phyloP scores from a whole-genome alignment of 768 basidiomycete genomes.

The Boletus sensibilis region DNA sequence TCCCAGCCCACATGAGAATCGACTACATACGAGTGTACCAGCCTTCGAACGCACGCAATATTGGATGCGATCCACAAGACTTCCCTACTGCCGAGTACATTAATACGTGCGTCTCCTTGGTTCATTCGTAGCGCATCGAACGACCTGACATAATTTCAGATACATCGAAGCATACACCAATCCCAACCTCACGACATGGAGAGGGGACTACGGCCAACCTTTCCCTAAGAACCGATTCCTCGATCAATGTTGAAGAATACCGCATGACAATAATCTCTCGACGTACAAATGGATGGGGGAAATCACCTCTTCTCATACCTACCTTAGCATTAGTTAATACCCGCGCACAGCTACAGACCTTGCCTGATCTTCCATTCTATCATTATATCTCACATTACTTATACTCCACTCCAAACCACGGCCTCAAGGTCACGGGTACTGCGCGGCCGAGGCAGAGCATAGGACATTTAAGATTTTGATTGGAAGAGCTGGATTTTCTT shows the following conservation, averaged over 20 bases:
- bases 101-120: conserved; percentile 41
- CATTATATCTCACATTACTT: not conserved
- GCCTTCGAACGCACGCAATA: conserved; percentile 53
- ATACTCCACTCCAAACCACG: not conserved
- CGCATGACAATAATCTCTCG: not conserved
- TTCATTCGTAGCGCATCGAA: not conserved
- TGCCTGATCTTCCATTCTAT: not conserved
- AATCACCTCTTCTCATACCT: not conserved
- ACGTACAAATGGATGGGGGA: not conserved
- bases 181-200: conserved; percentile 46
- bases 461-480: not conserved
- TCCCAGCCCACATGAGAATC: conserved; percentile 48
- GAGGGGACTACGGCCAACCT: conserved; percentile 41
- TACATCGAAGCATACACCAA: conserved; percentile 72
- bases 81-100: conserved; percentile 78
- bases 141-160: conserved; percentile 30
- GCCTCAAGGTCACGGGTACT: not conserved
- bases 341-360: not conserved
- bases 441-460: not conserved
- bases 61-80: conserved; percentile 67
- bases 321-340: conserved; percentile 1
- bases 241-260: conserved; percentile 38
- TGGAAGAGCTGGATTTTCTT: not conserved
- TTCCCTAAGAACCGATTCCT: conserved; percentile 52
- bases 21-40: conserved; percentile 77